Base-by-base conservation (phyloP, 768 basidiomycete species). In the Suillus discolor region DNA sequence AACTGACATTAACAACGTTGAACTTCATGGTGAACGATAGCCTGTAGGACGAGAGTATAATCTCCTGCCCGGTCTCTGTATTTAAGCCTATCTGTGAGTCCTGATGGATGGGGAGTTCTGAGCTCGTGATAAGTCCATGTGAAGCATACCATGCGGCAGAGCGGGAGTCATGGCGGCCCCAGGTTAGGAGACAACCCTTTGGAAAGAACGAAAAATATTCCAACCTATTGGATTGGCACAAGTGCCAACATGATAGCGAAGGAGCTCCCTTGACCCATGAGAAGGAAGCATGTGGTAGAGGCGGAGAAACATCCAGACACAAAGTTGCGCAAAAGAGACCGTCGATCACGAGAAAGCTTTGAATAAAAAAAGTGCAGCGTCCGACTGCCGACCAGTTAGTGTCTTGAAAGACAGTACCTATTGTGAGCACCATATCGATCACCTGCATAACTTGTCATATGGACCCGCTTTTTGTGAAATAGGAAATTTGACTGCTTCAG, bases 1-100 rank as follows among this genome's bases (percentile, higher is more conserved):
- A 55, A 38, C 45, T 25, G 41, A 53, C 15, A 34, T 45, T 49
- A 12, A 61, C 1, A 5, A 8, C 42, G 20, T 61, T 64, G 61
- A 64, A 25, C 53, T 62, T 74, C 74, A 77, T 75, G 13, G 38
- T 15, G 47, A 47, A 64, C 13, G 31, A 23, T 57, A 45, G 8
- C 13, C 49, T 51, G 15, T 36, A 47, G n/a, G n/a, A 31, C 16
- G 12, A 6, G 38, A 59, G 15, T 38, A 31, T n/a, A 55, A 25
- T 16, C 20, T n/a, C 18, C n/a, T 47, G 4, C 41, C 39, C 15
- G 15, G 20, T 20, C 15, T 53, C 45, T 23, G 61, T 72, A 72
- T 74, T 71, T 71, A 68, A 68, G 53, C 51, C 11, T 31, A 38
- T 11, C 16, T 7, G 25, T 23, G 15, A 28, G 20, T 41, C 25